phyloP scores from a whole-genome alignment of 208 protist genomes.

The Crithidia brevicula region DNA sequence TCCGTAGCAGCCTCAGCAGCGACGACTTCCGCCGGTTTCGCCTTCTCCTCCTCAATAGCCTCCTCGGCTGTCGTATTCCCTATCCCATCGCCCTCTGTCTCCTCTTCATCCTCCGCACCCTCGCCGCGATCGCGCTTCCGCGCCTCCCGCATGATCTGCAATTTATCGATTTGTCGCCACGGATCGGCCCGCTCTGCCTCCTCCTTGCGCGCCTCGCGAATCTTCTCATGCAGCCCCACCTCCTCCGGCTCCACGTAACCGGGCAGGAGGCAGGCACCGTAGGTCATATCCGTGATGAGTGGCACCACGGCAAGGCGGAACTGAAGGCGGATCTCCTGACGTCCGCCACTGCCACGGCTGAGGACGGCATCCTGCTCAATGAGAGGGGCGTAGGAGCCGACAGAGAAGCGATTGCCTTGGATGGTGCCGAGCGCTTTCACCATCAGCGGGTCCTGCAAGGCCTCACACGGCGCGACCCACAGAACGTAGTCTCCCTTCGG shows the following conservation, averaged over 20 bases:
- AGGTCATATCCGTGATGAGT: constrained; percentile 25
- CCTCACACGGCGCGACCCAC: constrained; percentile 26
- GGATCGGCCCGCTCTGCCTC: constrained; percentile 15
- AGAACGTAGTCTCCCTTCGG: constrained; percentile 34
- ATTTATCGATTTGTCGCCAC: constrained; percentile 34
- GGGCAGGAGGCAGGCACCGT: constrained; percentile 32
- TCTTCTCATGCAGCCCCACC: constrained; percentile 24
- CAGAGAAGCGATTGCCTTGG: constrained; percentile 47
- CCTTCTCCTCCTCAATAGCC: background rate
- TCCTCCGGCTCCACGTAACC: constrained; percentile 39
- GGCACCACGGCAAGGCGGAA: constrained; percentile 61
- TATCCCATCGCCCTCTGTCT: constrained; percentile 9
- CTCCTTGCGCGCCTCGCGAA: constrained; percentile 26
- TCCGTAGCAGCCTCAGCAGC: background rate
- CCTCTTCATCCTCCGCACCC: background rate
- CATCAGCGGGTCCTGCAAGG: constrained; percentile 36
- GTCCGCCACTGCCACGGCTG: constrained; percentile 26
- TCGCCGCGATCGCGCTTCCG: constrained; percentile 29
- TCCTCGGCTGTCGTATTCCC: constrained; percentile 4
- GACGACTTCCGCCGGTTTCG: background rate
- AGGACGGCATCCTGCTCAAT: constrained; percentile 29
- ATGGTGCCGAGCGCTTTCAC: constrained; percentile 43
- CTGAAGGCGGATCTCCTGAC: constrained; percentile 63
- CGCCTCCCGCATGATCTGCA: constrained; percentile 17
- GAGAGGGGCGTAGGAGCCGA: constrained; percentile 31